Evolutionary conservation across 805 yeast genomes (phyloP), one percentile per base, ranked within the genome.

Genomic region (Starmera quercuum): DNA sequence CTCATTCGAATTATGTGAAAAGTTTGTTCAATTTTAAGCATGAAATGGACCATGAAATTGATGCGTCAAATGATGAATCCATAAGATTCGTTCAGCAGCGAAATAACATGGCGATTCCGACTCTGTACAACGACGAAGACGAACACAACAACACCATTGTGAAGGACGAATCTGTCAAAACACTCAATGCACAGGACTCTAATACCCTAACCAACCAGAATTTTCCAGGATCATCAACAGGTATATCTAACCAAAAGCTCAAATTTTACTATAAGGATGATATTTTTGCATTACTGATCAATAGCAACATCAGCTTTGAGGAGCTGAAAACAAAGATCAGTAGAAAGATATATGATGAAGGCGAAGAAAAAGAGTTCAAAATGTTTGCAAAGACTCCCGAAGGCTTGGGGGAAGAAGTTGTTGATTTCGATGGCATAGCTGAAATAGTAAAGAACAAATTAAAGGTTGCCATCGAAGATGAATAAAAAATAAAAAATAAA

Each of bases 231-330:
- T 24, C 33, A 24, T 24, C 13, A 29, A 29, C 27, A 14, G 20
- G 20, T 16, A 13, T 4, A 31, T 31, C 9, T 34, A 37, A 20
- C 29, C 38, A 15, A 31, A 83, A 83, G 54, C 72, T 83, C 33
- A 83, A 83, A 53, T 81, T 83, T 48, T 83, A 78, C 53, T 82
- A 75, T 49, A 78, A 77, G 38, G 92, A 82, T 47, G 95, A 83
- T 51, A 83, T 83, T 12, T 83, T 83, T 62, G 92, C 86, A 2
- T 64, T 83, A 27, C 56, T 76, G 39, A 59, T 78, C 25, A 75
- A 76, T 21, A 49, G 63, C 11, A 63, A 60, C 39, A 67, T 71
- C 32, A 59, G 71, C 4, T 53, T 72, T 29, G 61, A 56, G 22
- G 81, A 73, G 37, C 49, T 78, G 37, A 66, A 68, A 41, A 52